phyloP scores from a whole-genome alignment of 306 rosid genomes.

The Rosa lucieae region DNA sequence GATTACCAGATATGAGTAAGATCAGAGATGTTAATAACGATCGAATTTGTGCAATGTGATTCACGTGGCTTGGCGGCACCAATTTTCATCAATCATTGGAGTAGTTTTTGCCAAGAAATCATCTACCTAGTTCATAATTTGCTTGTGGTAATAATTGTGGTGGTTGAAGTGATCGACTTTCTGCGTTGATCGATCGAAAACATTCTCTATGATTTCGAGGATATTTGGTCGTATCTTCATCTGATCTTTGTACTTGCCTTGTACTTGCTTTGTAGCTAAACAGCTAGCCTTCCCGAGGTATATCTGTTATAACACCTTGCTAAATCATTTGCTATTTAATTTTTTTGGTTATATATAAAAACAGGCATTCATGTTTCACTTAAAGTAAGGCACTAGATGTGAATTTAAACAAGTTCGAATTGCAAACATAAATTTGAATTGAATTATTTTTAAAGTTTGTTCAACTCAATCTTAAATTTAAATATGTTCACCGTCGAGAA shows the following conservation, averaged over 20 bases:
- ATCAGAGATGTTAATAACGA: too few species aligned
- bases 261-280: too few species aligned
- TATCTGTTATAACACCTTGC: too few species aligned
- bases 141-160: neutral
- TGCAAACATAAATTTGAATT: neutral
- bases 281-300: too few species aligned
- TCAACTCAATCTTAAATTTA: neutral
- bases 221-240: too few species aligned
- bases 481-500: neutral
- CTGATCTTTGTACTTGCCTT: too few species aligned
- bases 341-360: neutral
- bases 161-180: neutral
- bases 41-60: too few species aligned
- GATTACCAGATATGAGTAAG: too few species aligned
- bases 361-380: neutral
- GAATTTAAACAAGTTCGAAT: neutral
- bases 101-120: neutral
- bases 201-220: too few species aligned
- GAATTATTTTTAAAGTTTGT: neutral
- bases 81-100: neutral
- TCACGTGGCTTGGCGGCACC: too few species aligned
- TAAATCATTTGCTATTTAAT: neutral
- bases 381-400: neutral
- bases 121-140: neutral
- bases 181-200: neutral